Evolutionary conservation across 306 rosid species (phyloP), one percentile per base, ranked within the genome.

Genomic region (Quercus mongolica): DNA sequence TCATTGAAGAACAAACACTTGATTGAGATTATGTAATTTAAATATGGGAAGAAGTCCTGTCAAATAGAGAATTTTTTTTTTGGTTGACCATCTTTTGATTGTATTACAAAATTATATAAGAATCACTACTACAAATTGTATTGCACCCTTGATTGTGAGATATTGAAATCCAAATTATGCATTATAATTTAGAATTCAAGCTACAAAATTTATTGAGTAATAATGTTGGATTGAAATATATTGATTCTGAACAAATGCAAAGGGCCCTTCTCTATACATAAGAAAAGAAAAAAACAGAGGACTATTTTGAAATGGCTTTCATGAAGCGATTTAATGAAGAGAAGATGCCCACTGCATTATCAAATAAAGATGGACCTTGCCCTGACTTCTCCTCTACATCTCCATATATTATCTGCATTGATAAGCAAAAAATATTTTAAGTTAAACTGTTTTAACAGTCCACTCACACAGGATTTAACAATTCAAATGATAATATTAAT

Each of bases 271-370:
- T 49, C 54, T 49, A 4, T 19, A n/a, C 23, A 44, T 9, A 57
- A 28, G 31, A 72, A n/a, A 52, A 30, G 23, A 33, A 25, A n/a
- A 23, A 70, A 26, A 49, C 3, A 41, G 11, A 13, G 35, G 35
- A 71, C 83, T 81, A 87, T 81, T 73, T 83, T 68, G 87, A 91
- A 69, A 95, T 88, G 73, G 90, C 78, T 84, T 82, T 95, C 98
- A 95, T 95, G 86, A 95, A 84, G 71, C 96, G 91, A 75, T 84
- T 95, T 51, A 95, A 58, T 10, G 99, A 95, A 80, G 97, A 89
- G 85, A 95, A 81, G 75, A 95, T 62, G 78, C 97, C 90, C 25
- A 92, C 99, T 0, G 96, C 99, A 81, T 84, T 84, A 74, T 85
- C 90, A 75, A 95, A 74, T 76, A 95, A 84, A 72, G 91, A 89